These are phyloP conservation scores for Fomitopsis schrenkii DNA, from an alignment of 1,284 basidiomycete species.

Conservation along the genomic window DNA sequence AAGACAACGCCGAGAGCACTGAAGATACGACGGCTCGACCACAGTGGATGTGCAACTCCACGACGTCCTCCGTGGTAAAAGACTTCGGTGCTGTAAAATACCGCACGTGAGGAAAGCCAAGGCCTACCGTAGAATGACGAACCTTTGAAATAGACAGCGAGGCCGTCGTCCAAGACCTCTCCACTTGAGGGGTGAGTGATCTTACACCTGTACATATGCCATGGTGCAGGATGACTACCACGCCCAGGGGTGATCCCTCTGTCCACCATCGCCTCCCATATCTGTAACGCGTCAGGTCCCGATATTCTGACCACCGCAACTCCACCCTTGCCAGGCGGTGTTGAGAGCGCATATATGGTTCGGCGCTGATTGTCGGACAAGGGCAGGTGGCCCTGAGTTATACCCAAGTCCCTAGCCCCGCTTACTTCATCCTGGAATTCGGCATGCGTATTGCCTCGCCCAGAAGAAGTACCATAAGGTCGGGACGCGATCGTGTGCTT, in stretches of 20 bases:
- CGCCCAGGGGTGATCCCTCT: slow-evolving; percentile 9
- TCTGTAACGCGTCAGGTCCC: slow-evolving; percentile 60
- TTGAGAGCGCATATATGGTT: slow-evolving; percentile 87
- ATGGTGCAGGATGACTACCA: slow-evolving; percentile 37
- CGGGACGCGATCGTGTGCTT: not conserved
- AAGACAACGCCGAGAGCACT: slow-evolving; percentile 59
- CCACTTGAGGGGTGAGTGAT: slow-evolving; percentile 61
- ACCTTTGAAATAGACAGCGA: slow-evolving; percentile 82
- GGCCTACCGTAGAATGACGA: slow-evolving; percentile 10
- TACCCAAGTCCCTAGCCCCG: not conserved
- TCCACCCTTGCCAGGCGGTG: slow-evolving; percentile 78
- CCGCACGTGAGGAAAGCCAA: not conserved
- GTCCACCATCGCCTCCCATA: slow-evolving; percentile 56
- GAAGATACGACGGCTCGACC: slow-evolving; percentile 74
- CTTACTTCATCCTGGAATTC: not conserved
- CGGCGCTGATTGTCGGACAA: slow-evolving; percentile 56
- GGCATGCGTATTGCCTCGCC: not conserved
- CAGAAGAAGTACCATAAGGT: not conserved
- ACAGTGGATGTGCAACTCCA: slow-evolving; percentile 89
- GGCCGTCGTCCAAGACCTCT: slow-evolving; percentile 73
- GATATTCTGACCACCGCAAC: slow-evolving; percentile 81
- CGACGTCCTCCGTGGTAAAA: slow-evolving; percentile 78
- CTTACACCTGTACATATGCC: slow-evolving; percentile 67
- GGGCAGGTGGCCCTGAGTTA: slow-evolving; percentile 12
- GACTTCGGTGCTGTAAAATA: slow-evolving; percentile 55